phyloP scores from a whole-genome alignment of 495 filamentous ascomycete genomes.

The Aspergillus heteromorphus region DNA sequence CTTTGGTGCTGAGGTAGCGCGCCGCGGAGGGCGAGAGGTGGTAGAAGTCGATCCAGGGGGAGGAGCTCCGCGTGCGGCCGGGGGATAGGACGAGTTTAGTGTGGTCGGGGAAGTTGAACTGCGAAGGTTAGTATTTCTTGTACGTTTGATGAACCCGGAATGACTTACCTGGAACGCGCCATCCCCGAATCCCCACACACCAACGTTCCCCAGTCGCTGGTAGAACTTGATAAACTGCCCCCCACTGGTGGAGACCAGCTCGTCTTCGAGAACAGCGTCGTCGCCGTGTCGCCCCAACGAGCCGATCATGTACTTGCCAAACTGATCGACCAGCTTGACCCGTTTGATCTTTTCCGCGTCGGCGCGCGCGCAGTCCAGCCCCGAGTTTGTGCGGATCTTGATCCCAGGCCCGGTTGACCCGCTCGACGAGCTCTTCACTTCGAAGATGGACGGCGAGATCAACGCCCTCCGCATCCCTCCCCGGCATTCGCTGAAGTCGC shows the following conservation, averaged over 20 bases:
- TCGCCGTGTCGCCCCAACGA: conserved; percentile 47
- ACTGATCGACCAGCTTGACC: conserved; percentile 81
- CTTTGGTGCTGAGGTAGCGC: conserved; percentile 53
- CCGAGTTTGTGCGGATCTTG: conserved; percentile 44
- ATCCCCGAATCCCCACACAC: conserved; percentile 84
- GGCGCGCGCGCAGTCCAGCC: conserved; percentile 45
- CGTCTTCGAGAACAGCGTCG: conserved; percentile 28
- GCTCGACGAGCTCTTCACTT: conserved; percentile 23
- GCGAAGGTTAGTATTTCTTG: conserved; percentile 8
- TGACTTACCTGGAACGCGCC: conserved; percentile 70
- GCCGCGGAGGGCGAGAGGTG: conserved; percentile 69
- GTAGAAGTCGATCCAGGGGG: conserved; percentile 73
- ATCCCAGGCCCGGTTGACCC: conserved; percentile 27
- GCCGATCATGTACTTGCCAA: conserved; percentile 89
- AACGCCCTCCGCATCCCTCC: conserved; percentile 56
- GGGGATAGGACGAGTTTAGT: conserved; percentile 83
- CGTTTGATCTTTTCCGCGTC: conserved; percentile 68
- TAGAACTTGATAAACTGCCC: conserved; percentile 79
- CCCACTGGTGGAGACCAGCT: conserved; percentile 25
- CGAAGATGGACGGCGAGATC: conserved; percentile 57
- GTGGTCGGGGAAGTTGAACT: conserved; percentile 97
- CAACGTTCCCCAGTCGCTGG: conserved; percentile 79
- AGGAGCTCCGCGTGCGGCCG: conserved; percentile 52
- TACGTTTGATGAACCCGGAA: background rate
- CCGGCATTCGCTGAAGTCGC: conserved; percentile 34